Conservation (phyloP, 371 early-diverging fungal species). For the Apophysomyces variabilis region DNA sequence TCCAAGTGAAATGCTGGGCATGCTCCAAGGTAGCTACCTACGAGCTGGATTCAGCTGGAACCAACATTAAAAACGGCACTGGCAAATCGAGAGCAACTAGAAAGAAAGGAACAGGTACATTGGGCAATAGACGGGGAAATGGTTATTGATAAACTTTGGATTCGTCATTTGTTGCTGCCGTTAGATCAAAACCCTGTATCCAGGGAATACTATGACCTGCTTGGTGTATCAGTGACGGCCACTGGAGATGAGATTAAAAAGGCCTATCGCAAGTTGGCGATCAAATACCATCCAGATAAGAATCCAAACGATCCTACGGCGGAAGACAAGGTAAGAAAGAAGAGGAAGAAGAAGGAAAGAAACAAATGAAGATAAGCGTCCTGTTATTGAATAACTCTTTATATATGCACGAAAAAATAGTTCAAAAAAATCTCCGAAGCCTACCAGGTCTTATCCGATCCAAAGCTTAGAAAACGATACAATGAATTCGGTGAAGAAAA, state of each 20-base stretch:
- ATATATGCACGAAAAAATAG: slow-evolving; percentile 30
- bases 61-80: slow-evolving; percentile 31
- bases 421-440: slow-evolving; percentile 96
- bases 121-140: slow-evolving; percentile 7
- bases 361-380: slow-evolving; percentile 91
- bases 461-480: slow-evolving; percentile 82
- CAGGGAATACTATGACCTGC: slow-evolving; percentile 86
- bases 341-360: slow-evolving; percentile 34
- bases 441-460: slow-evolving; percentile 91
- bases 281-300: slow-evolving; percentile 97
- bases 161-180: neutral
- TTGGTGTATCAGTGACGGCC: slow-evolving; percentile 85
- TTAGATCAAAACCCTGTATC: slow-evolving; percentile 76
- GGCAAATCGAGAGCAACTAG: slow-evolving; percentile 33
- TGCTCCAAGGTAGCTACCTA: slow-evolving; percentile 54
- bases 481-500: slow-evolving; percentile 81
- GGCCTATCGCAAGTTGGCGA: slow-evolving; percentile 89
- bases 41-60: slow-evolving; percentile 51
- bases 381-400: slow-evolving; percentile 84
- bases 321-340: slow-evolving; percentile 72
- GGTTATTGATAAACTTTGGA: slow-evolving; percentile 13
- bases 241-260: slow-evolving; percentile 92
- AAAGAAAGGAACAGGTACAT: slow-evolving; percentile 56
- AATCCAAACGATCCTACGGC: slow-evolving; percentile 82
- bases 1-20: slow-evolving; percentile 57